Percentiles rank a stretch among this genome's conserved stretches.
These are phyloP conservation scores for Globisporangium paddicum DNA, from an alignment of 352 stramenopile genomes.

Conservation along the genomic window DNA sequence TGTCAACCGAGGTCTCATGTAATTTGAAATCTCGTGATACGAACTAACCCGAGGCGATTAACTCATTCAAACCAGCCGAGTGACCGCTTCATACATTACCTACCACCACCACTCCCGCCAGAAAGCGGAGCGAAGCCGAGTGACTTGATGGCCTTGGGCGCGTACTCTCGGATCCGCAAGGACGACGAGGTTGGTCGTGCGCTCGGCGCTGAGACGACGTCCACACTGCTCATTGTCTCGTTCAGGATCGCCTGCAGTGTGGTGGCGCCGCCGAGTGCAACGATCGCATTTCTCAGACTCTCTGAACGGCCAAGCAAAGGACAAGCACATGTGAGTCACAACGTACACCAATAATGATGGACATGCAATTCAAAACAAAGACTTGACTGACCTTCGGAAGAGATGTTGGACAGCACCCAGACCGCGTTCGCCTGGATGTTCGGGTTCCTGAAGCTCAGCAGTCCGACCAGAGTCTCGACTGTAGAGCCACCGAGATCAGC, in stretches of 20 bases:
- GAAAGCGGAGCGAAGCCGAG: slow-evolving; percentile 53
- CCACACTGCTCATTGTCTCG: slow-evolving; percentile 23
- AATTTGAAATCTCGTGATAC: neutral
- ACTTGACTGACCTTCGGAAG: slow-evolving; percentile 38
- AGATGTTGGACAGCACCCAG: slow-evolving; percentile 78
- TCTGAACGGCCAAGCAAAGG: slow-evolving; percentile 17
- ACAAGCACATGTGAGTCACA: neutral
- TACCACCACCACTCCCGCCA: neutral
- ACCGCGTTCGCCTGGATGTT: slow-evolving; percentile 68
- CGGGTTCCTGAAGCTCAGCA: slow-evolving; percentile 45
- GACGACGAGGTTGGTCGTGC: slow-evolving; percentile 49
- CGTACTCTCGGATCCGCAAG: slow-evolving; percentile 71
- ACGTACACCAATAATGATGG: no score
- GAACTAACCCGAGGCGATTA: neutral
- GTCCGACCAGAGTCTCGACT: slow-evolving; percentile 34
- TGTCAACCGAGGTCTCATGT: neutral
- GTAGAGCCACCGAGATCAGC: slow-evolving; percentile 26
- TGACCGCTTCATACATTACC: neutral
- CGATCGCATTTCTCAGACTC: slow-evolving; percentile 45
- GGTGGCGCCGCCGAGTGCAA: slow-evolving; percentile 43
- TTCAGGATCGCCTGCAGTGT: slow-evolving; percentile 62
- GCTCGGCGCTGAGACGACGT: neutral
- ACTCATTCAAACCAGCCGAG: neutral
- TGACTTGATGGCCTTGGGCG: slow-evolving; percentile 66
- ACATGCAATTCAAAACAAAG: no score